Evolutionary conservation across 2,329 filamentous ascomycete genomes (phyloP).

Genomic region (Emmonsia crescens): DNA sequence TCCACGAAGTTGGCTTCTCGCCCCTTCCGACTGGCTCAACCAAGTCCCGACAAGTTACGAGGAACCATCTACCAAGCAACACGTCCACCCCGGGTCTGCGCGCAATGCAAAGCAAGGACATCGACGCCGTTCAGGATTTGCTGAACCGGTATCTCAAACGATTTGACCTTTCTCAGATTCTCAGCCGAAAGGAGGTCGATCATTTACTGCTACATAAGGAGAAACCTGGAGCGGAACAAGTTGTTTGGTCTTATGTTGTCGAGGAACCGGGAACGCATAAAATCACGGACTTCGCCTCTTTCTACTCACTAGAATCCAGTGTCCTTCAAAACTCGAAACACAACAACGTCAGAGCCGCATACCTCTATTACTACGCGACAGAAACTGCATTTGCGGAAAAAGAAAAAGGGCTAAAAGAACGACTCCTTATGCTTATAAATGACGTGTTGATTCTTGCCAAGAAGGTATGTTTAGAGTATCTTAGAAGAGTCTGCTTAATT

Average conservation of each 20-base stretch:
- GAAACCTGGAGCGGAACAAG: constrained; percentile 56
- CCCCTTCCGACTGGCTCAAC: constrained; percentile 75
- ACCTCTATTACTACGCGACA: constrained; percentile 93
- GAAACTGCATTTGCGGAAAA: constrained; percentile 57
- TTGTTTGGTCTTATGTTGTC: constrained; percentile 89
- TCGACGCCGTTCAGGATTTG: constrained; percentile 63
- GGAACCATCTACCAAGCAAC: constrained; percentile 68
- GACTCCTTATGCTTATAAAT: constrained; percentile 68
- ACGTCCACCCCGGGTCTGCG: constrained; percentile 67
- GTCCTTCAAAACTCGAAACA: constrained; percentile 75
- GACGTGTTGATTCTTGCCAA: constrained; percentile 86
- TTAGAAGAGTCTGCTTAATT: neutral
- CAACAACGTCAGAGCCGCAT: constrained; percentile 73
- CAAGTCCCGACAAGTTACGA: constrained; percentile 71
- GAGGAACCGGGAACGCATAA: constrained; percentile 61
- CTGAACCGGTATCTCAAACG: constrained; percentile 66
- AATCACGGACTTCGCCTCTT: constrained; percentile 94
- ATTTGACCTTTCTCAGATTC: constrained; percentile 76
- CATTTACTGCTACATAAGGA: constrained; percentile 79
- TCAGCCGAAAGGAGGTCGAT: constrained; percentile 65
- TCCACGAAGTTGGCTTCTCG: constrained; percentile 90
- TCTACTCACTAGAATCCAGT: constrained; percentile 88
- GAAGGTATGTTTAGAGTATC: constrained; percentile 38
- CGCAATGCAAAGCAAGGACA: constrained; percentile 66
- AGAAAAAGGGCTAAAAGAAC: constrained; percentile 56